phyloP scores from a whole-genome alignment of 257 asterid species.

The Nyctanthes arbortristis region DNA sequence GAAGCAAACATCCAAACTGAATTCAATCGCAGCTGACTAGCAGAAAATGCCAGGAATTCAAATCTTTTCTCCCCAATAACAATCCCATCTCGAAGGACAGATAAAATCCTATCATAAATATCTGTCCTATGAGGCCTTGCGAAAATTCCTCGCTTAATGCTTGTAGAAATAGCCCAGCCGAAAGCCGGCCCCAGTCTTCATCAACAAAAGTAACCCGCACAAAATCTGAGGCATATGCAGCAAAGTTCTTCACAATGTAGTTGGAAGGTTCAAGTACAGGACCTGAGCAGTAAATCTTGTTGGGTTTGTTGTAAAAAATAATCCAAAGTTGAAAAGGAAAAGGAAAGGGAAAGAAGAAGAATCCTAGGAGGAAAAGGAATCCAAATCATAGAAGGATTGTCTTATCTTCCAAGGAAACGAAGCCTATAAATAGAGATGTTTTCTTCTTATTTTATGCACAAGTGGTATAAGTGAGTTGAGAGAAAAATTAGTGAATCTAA shows the following conservation, averaged over 20 bases:
- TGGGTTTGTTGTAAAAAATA: too few relatives aligned
- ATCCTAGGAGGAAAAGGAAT: too few relatives aligned
- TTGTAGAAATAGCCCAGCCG: slow-evolving; percentile 49
- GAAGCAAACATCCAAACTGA: slow-evolving; percentile 99
- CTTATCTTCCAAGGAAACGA: too few relatives aligned
- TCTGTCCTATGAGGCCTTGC: slow-evolving; percentile 66
- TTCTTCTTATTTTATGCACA: too few relatives aligned
- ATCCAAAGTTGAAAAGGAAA: too few relatives aligned
- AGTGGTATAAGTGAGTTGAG: too few relatives aligned
- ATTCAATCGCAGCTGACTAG: slow-evolving; percentile 87
- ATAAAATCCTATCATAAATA: slow-evolving; percentile 57
- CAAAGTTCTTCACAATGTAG: slow-evolving; percentile 80
- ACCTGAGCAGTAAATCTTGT: slow-evolving; percentile 84
- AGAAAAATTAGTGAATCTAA: too few relatives aligned
- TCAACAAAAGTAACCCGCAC: slow-evolving; percentile 90
- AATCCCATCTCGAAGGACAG: slow-evolving; percentile 74
- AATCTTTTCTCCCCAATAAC: slow-evolving; percentile 73
- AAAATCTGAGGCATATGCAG: slow-evolving; percentile 69
- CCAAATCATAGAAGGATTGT: too few relatives aligned
- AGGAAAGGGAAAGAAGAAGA: too few relatives aligned
- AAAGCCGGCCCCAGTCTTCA: slow-evolving; percentile 90
- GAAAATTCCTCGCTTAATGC: slow-evolving; percentile 56
- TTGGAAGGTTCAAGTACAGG: slow-evolving; percentile 91
- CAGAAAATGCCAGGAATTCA: slow-evolving; percentile 82
- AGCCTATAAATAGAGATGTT: too few relatives aligned